Percentiles rank a stretch among this genome's conserved stretches.
Conservation (phyloP, 1,284 basidiomycete genomes). For the Pseudozyma sp. region DNA sequence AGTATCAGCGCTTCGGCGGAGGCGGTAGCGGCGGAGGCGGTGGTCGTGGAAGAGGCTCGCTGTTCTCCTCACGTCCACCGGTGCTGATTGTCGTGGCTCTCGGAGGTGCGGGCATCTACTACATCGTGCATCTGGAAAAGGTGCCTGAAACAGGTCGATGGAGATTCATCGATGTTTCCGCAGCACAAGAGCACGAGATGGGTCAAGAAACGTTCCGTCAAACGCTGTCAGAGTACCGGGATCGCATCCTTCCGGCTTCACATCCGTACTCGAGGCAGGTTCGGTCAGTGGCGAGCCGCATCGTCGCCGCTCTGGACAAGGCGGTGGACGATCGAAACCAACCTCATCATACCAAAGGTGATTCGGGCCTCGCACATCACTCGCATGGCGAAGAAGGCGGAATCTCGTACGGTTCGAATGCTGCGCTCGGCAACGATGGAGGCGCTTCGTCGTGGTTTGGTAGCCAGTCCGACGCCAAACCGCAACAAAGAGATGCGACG, state of each 20-base stretch:
- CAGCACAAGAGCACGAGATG: slow-evolving; percentile 56
- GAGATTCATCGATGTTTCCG: slow-evolving; percentile 64
- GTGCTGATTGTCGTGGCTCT: slow-evolving; percentile 44
- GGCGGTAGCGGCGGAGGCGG: slow-evolving; percentile 14
- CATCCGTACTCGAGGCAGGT: slow-evolving; percentile 76
- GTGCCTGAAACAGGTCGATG: slow-evolving; percentile 65
- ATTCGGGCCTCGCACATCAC: slow-evolving; percentile 29
- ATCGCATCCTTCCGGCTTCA: slow-evolving; percentile 76
- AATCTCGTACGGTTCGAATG: slow-evolving; percentile 34
- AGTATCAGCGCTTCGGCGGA: slow-evolving; percentile 39
- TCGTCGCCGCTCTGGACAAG: slow-evolving; percentile 77
- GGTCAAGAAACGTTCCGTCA: slow-evolving; percentile 73
- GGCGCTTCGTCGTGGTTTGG: slow-evolving; percentile 18
- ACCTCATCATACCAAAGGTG: slow-evolving; percentile 39
- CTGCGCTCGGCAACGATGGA: background rate
- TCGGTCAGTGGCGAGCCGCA: slow-evolving; percentile 75
- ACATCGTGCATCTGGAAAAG: slow-evolving; percentile 62
- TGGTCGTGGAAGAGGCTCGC: slow-evolving; percentile 7
- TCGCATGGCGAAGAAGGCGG: slow-evolving; percentile 46
- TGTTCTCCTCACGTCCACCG: slow-evolving; percentile 34
- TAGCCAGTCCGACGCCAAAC: background rate
- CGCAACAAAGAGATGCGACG: slow-evolving; percentile 25
- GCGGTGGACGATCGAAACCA: slow-evolving; percentile 69
- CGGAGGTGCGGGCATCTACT: slow-evolving; percentile 58
- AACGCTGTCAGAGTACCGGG: slow-evolving; percentile 74